A percentile compares a stretch with the other conserved stretches of the same genome.
These are phyloP conservation scores for Usnea hakonensis DNA, from an alignment of 495 filamentous ascomycete species.

Conservation along the genomic window DNA sequence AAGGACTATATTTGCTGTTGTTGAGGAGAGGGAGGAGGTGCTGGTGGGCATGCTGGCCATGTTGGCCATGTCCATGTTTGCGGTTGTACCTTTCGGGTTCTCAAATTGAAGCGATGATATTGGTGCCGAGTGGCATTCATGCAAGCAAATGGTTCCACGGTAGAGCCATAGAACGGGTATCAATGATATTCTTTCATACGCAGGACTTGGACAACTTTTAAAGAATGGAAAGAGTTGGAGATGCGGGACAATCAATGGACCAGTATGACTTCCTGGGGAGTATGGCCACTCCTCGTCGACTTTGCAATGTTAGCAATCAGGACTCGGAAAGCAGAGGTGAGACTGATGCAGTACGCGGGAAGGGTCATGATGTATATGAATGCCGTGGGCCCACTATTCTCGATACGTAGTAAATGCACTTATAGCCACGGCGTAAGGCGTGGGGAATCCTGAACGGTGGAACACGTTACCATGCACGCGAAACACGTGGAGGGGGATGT, in stretches of 20 bases:
- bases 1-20: neutral
- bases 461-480: neutral
- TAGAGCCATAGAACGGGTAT: neutral
- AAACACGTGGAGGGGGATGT: neutral
- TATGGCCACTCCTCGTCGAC: neutral
- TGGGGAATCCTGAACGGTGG: neutral
- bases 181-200: neutral
- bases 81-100: neutral
- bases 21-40: neutral
- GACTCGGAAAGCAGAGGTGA: neutral
- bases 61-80: conserved; percentile 6
- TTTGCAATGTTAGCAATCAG: neutral
- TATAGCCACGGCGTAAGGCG: too few relatives aligned
- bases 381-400: too few relatives aligned
- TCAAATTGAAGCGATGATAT: neutral
- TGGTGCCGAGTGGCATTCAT: neutral
- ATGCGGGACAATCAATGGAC: neutral
- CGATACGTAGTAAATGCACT: too few relatives aligned
- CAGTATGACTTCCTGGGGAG: too few relatives aligned
- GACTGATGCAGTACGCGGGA: neutral
- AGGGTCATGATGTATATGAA: too few relatives aligned
- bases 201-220: neutral
- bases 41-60: neutral
- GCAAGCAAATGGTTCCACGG: neutral
- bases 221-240: neutral